Percentiles rank a stretch among this genome's conserved stretches.
These are phyloP conservation scores for Colletotrichum falcatum DNA, from an alignment of 2,329 filamentous ascomycete species.

Conservation along the genomic window DNA sequence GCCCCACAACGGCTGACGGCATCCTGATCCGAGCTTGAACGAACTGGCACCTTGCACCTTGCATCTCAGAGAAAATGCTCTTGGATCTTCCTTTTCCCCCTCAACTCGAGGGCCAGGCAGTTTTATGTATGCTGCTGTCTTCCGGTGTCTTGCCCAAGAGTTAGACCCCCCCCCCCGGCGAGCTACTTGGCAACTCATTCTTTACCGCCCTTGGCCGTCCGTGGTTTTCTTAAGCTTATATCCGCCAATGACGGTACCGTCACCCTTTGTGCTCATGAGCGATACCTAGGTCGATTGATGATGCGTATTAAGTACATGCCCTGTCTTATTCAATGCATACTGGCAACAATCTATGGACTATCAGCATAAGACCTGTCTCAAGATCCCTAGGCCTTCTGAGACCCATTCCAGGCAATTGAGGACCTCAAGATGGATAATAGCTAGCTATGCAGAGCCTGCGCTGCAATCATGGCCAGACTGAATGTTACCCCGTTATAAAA, in stretches of 20 bases:
- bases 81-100: neutral
- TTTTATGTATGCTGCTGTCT: neutral
- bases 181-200: neutral
- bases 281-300: neutral
- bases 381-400: neutral
- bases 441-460: neutral
- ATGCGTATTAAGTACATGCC: neutral
- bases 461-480: neutral
- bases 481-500: neutral
- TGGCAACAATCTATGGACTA: no score
- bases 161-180: neutral
- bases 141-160: neutral
- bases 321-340: neutral
- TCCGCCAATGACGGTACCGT: neutral
- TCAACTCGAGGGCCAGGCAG: neutral
- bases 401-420: neutral
- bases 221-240: neutral
- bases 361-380: neutral
- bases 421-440: neutral
- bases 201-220: neutral
- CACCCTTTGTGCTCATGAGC: neutral
- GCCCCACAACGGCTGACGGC: constrained; percentile 8
- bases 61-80: neutral
- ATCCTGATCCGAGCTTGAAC: neutral
- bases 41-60: neutral